Evolutionary conservation across 1,284 basidiomycete species (phyloP), one percentile per base, ranked within the genome.

Genomic region (Marasmius oreades): DNA sequence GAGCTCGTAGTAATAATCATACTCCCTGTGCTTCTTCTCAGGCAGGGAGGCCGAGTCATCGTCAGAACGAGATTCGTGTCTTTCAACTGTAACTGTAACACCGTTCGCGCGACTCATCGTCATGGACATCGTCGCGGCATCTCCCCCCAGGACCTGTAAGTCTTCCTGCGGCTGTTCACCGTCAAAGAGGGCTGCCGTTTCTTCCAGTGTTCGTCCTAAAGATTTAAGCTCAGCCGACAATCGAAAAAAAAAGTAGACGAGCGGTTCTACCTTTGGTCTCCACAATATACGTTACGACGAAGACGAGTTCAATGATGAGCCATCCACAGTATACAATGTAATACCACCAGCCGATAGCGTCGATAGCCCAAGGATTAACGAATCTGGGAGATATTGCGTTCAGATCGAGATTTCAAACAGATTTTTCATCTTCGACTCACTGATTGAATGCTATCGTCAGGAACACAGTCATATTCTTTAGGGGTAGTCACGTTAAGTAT

Each of bases 321-420:
- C 86, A 33, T 26, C 73, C 82, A 57, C 81, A 80, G 61, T 84
- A 85, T 10, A 80, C 81, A 22, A 86, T 66, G 61, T 85, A 86
- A 60, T 88, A 90, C 75, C 78, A 81, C 86, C 86, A 90, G 22
- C 77, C 78, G 16, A 90, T 79, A 1, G 77, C 76, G n/a, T 77
- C 73, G 28, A 90, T 73, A 1, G 86, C 83, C 67, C 80, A 75
- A 4, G 82, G 81, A 66, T 84, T 84, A 37, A 22, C 45, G 28
- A 26, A 33, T 12, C 28, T 20, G 28, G 22, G 10, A 11, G 16
- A 23, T 31, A 79, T 86, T 73, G 85, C 5, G 5, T 12, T 80
- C 3, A 88, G 86, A 66, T 90, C 90, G 46, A 14, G 14, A 16
- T 5, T 14, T 36, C 7, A 10, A 7, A 20, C 18, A 22, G 22